Conservation (phyloP, 768 basidiomycete genomes). For the Rhodotorula graminis region DNA sequence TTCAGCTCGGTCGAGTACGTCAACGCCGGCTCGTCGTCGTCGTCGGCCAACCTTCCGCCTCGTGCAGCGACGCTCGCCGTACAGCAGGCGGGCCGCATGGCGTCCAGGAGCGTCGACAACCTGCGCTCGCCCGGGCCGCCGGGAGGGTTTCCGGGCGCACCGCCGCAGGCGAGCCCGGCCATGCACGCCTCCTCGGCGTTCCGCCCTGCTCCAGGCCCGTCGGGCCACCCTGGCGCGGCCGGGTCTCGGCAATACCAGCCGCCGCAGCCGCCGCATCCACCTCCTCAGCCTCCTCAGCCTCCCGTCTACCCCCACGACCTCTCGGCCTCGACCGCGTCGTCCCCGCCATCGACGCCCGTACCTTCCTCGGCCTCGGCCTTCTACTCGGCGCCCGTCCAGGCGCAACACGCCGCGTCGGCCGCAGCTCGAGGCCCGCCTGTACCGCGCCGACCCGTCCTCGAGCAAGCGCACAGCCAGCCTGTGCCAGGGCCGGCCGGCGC, state of each 20-base stretch:
- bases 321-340: not conserved
- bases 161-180: constrained; percentile 6
- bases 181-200: not conserved
- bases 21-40: not conserved
- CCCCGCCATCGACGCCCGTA: not conserved
- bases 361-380: constrained; percentile 18
- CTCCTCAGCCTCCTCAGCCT: not conserved
- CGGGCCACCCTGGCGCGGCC: not conserved
- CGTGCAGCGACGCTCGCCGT: not conserved
- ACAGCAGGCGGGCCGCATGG: not conserved
- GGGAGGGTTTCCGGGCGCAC: not conserved
- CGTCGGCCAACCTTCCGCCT: not conserved
- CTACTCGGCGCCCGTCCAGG: constrained; percentile 31
- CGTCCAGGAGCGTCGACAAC: constrained; percentile 31
- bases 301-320: not conserved
- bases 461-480: constrained; percentile 1
- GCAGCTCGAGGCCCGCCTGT: not conserved
- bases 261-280: too few species aligned
- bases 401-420: constrained; percentile 1
- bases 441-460: not conserved
- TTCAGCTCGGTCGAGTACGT: constrained; percentile 12
- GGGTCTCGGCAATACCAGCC: not conserved
- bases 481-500: not conserved
- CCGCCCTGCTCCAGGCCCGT: not conserved
- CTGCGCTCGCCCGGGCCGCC: constrained; percentile 19